These are phyloP conservation scores for Senecio squalidus DNA, from an alignment of 140 eudicot species.

Conservation along the genomic window DNA sequence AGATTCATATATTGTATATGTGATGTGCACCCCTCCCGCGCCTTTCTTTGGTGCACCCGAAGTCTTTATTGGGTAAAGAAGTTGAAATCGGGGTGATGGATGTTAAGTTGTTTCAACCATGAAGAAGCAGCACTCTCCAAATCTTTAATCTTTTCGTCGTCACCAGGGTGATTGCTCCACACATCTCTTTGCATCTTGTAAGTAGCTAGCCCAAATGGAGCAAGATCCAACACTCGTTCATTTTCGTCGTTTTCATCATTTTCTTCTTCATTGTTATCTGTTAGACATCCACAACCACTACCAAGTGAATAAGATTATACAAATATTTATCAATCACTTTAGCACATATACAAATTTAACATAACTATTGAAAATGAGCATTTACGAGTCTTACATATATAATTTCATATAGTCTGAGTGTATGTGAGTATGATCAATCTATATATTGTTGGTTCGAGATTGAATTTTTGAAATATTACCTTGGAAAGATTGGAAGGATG, in stretches of 20 bases:
- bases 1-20: too few relatives aligned
- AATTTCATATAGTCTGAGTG: too few relatives aligned
- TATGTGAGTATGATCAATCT: too few relatives aligned
- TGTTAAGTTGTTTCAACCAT: conserved; percentile 42
- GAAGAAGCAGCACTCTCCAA: conserved; percentile 43
- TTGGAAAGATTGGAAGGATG: conserved; percentile 26
- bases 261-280: conserved; percentile 10
- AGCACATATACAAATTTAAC: too few relatives aligned
- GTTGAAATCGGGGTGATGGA: conserved; percentile 42
- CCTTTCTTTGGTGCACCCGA: too few relatives aligned
- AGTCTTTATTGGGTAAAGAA: conserved; percentile 18
- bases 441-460: too few relatives aligned
- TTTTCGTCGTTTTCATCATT: not conserved
- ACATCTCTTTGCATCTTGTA: conserved; percentile 39
- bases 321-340: not conserved
- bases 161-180: conserved; percentile 26
- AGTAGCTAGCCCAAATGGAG: conserved; percentile 47
- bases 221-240: conserved; percentile 14
- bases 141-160: conserved; percentile 23
- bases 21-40: too few relatives aligned
- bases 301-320: not conserved
- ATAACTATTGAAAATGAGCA: too few relatives aligned
- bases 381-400: too few relatives aligned
- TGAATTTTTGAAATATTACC: conserved; percentile 35
- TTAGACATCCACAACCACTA: not conserved